Conservation (phyloP, 2,329 filamentous ascomycete genomes). For the Aspergillus phoenicis region DNA sequence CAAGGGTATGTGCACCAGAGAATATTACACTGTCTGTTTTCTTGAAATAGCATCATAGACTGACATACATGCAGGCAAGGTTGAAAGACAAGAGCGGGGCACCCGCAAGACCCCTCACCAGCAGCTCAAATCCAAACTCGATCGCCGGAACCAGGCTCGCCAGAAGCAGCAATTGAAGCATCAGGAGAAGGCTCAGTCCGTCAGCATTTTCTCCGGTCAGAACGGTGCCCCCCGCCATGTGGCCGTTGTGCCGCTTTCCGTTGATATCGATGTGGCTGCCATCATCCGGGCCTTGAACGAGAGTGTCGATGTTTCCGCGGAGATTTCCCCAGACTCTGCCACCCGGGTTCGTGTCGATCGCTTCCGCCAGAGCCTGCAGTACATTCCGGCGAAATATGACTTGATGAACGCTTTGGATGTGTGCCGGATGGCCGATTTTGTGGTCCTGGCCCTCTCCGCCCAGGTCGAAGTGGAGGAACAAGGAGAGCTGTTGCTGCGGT, state of each 20-base stretch:
- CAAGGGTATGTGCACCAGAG: constrained; percentile 65
- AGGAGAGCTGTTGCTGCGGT: constrained; percentile 81
- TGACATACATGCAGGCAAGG: constrained; percentile 64
- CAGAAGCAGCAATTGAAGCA: constrained; percentile 84
- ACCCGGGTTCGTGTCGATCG: constrained; percentile 75
- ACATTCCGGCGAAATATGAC: constrained; percentile 73
- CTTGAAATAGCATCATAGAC: not conserved
- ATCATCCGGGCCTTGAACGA: constrained; percentile 72
- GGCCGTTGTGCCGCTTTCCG: constrained; percentile 81
- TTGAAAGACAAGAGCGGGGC: constrained; percentile 70
- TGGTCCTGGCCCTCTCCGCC: constrained; percentile 81
- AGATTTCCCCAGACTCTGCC: constrained; percentile 60
- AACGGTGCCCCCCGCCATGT: constrained; percentile 87
- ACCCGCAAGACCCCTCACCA: constrained; percentile 88
- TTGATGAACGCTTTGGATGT: constrained; percentile 79
- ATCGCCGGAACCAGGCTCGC: constrained; percentile 90
- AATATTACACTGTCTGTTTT: constrained; percentile 1
- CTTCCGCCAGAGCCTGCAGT: constrained; percentile 94
- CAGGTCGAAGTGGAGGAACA: constrained; percentile 74
- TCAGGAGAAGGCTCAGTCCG: constrained; percentile 76
- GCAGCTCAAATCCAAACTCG: constrained; percentile 95
- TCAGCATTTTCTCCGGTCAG: constrained; percentile 79
- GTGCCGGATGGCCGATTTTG: constrained; percentile 85
- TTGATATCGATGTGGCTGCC: constrained; percentile 66
- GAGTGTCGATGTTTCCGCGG: constrained; percentile 76